Evolutionary conservation across 805 yeast species (phyloP), one percentile per base, ranked within the genome.

Genomic region (Huiozyma naganishii): DNA sequence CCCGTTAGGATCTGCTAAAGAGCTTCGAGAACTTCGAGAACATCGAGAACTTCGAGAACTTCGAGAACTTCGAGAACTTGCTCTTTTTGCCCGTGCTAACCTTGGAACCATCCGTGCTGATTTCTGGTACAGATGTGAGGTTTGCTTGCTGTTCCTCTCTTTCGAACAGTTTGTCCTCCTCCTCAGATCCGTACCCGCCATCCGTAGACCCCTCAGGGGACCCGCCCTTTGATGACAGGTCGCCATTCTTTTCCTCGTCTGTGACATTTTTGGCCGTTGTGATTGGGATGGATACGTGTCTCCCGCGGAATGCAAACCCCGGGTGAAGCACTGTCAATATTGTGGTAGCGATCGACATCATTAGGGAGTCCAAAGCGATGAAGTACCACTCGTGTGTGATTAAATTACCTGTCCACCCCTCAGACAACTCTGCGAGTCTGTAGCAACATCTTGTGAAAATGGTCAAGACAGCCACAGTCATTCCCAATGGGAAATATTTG

Each of bases 381-480:
- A 81, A 74, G 52, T 73, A 79, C 39, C 67, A 60, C 57, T 82
- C 87, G 43, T 73, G 76, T 2, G 70, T 66, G 40, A 83, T 80
- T 52, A 87, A 65, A 45, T 61, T 68, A 1, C 95, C 90, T 6
- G 55, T 46, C 82, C 89, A 84, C 10, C 66, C 67, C 54, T 79
- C 77, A 2, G 78, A 61, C 45, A 87, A 67, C 61, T 87, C 95
- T 34, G 75, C 70, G 29, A 84, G 71, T 57, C 95, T 73, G 62
- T 83, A 86, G 36, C 79, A 66, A 50, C 89, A 82, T 55, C 95
- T 73, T 29, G 76, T 66, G 48, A 74, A 79, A 27, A 86, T 70
- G 37, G 77, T 70, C 3, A 74, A 23, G 4, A 78, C 76, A 1
- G 81, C 67, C 4, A 62, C n/a, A 1, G 74, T 52, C 12, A 79